A percentile compares a stretch with the other conserved stretches of the same genome.
Conservation (phyloP, 2,329 filamentous ascomycete species). For the Pezizomycotina sp. region DNA sequence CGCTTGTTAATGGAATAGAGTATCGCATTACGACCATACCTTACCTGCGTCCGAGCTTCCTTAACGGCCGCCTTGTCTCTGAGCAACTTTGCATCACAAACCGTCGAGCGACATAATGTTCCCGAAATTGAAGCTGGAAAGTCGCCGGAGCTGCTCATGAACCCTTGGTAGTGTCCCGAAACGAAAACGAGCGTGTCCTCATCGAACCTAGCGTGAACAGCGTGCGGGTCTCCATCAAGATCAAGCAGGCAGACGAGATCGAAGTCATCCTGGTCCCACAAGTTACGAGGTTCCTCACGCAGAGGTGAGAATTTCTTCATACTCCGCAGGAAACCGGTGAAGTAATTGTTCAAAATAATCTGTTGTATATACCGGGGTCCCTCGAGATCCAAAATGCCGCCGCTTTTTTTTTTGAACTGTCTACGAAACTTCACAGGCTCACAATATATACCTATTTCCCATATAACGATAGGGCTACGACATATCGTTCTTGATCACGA, state of each 20-base stretch:
- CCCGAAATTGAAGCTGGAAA: slow-evolving; percentile 88
- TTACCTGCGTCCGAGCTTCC: slow-evolving; percentile 87
- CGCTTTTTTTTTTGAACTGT: slow-evolving; percentile 1
- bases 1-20: no score
- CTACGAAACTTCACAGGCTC: no score
- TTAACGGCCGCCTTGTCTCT: slow-evolving; percentile 84
- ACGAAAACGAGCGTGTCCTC: slow-evolving; percentile 90
- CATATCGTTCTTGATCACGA: slow-evolving; percentile 96
- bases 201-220: slow-evolving; percentile 97
- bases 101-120: slow-evolving; percentile 91
- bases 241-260: slow-evolving; percentile 98
- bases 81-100: slow-evolving; percentile 95
- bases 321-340: slow-evolving; percentile 81
- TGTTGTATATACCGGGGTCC: slow-evolving; percentile 1
- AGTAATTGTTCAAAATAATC: slow-evolving; percentile 29
- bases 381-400: background rate
- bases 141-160: slow-evolving; percentile 84
- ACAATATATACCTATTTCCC: no score
- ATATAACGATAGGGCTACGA: slow-evolving; percentile 59
- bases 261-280: slow-evolving; percentile 97
- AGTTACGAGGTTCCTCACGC: slow-evolving; percentile 90
- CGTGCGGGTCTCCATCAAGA: slow-evolving; percentile 91
- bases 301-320: slow-evolving; percentile 98
- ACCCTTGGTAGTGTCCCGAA: slow-evolving; percentile 81
- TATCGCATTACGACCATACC: slow-evolving; percentile 90